A percentile compares a stretch with the other conserved stretches of the same genome.
These are phyloP conservation scores for Polychaeton citri DNA, from an alignment of 2,329 filamentous ascomycete genomes.

Conservation along the genomic window DNA sequence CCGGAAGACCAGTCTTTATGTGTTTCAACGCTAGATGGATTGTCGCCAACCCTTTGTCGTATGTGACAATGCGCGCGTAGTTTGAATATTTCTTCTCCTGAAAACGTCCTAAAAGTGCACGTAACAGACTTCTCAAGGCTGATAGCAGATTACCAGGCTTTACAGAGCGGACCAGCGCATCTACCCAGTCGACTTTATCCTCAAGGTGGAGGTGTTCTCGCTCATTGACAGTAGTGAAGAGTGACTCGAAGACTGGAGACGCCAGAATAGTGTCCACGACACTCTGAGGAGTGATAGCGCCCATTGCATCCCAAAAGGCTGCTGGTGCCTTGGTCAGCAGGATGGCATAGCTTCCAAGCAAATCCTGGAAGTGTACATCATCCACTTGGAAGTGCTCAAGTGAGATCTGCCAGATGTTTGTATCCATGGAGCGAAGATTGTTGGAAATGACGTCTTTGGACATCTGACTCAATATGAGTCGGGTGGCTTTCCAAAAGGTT, in stretches of 20 bases:
- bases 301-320: constrained; percentile 81
- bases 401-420: constrained; percentile 47
- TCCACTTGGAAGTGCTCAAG: constrained; percentile 49
- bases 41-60: constrained; percentile 43
- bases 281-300: constrained; percentile 62
- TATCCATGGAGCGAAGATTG: constrained; percentile 65
- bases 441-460: constrained; percentile 63
- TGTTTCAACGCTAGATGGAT: constrained; percentile 11
- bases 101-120: constrained; percentile 57
- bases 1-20: constrained; percentile 9
- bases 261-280: constrained; percentile 76
- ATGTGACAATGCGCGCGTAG: constrained; percentile 48
- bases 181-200: constrained; percentile 63
- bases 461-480: constrained; percentile 59
- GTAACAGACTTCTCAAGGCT: constrained; percentile 64
- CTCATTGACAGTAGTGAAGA: constrained; percentile 43
- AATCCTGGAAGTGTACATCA: constrained; percentile 45
- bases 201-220: constrained; percentile 43
- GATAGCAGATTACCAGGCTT: constrained; percentile 63
- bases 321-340: constrained; percentile 63
- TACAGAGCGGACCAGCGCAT: constrained; percentile 64
- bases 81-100: constrained; percentile 43
- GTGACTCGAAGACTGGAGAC: constrained; percentile 50
- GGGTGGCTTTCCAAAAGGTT: constrained; percentile 67
- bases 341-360: constrained; percentile 56